phyloP scores from a whole-genome alignment of 306 rosid genomes.

The Malus asiatica region DNA sequence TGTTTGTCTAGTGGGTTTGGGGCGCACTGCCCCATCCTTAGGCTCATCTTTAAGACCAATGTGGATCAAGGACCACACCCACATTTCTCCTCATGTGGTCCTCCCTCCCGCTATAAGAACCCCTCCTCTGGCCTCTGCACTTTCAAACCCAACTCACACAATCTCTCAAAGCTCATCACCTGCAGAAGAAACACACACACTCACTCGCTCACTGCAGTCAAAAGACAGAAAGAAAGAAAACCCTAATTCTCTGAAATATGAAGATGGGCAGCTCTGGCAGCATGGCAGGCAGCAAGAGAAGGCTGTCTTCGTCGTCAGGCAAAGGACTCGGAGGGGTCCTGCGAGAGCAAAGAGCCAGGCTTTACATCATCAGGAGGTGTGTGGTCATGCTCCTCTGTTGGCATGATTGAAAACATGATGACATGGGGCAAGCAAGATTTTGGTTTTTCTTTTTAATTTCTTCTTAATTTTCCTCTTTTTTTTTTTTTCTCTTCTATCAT shows the following conservation, averaged over 20 bases:
- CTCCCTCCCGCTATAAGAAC: conserved; percentile 32
- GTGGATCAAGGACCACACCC: conserved; percentile 34
- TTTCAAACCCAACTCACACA: conserved; percentile 14
- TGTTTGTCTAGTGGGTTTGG: conserved; percentile 53
- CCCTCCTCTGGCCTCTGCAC: conserved; percentile 1
- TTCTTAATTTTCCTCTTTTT: neutral
- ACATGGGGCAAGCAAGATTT: neutral
- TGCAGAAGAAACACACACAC: neutral
- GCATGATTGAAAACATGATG: conserved; percentile 48
- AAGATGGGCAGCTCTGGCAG: conserved; percentile 45
- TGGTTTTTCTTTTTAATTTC: neutral
- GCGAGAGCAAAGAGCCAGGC: conserved; percentile 77
- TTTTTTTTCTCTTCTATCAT: neutral
- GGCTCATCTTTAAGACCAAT: conserved; percentile 45
- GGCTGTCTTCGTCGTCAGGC: conserved; percentile 53
- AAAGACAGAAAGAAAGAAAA: neutral
- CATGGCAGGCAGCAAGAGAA: conserved; percentile 64
- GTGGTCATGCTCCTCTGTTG: conserved; percentile 98
- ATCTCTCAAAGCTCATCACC: neutral
- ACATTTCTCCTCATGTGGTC: neutral
- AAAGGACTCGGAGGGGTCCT: conserved; percentile 84
- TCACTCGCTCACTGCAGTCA: neutral
- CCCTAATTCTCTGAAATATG: conserved; percentile 23
- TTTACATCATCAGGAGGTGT: conserved; percentile 88
- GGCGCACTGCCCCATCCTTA: conserved; percentile 73